Evolutionary conservation across 2,329 filamentous ascomycete species (phyloP), one percentile per base, ranked within the genome.

Genomic region (Fusarium pseudograminearum): DNA sequence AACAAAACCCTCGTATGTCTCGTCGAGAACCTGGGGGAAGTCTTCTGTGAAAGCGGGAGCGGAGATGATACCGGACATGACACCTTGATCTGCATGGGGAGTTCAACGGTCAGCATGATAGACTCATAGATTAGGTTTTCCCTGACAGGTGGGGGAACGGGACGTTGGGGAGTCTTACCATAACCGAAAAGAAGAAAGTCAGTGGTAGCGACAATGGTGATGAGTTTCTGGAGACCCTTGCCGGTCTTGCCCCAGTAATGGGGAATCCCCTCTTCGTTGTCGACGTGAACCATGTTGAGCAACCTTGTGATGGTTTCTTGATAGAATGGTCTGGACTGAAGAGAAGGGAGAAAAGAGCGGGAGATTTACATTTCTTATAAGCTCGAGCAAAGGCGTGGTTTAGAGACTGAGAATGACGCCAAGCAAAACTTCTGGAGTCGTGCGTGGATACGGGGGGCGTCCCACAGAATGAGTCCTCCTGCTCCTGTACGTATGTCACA

Each of bases 31-130:
- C 74, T 72, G 66, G 7, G 76, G 78, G 65, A 88, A 87, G 36
- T 83, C 80, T 47, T 82, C 59, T 57, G 83, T 83, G 76, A 87
- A 88, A 16, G 81, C 80, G 1, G 79, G 76, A 4, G 85, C 82
- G 22, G 82, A 83, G 65, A 87, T 86, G 70, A 87, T 84, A 16
- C 85, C 85, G 57, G 79, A 81, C 85, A 87, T 87, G 46, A 84
- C 82, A 69, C 83, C 82, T 78, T 84, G 86, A 67, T 88, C 86
- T 65, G 28, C 30, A 34, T 10, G 2, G 33, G 9, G 3, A 42
- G 44, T 16, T 12, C 44, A 30, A 8, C 10, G 40, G n/a, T 65
- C 24, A 65, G 61, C 14, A 16, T 2, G n/a, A 15, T 48, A 9
- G 16, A 20, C 44, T 31, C 48, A 22, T 18, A 28, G 10, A 44